phyloP scores from a whole-genome alignment of 2,329 filamentous ascomycete species.

The Penicillium sp. region DNA sequence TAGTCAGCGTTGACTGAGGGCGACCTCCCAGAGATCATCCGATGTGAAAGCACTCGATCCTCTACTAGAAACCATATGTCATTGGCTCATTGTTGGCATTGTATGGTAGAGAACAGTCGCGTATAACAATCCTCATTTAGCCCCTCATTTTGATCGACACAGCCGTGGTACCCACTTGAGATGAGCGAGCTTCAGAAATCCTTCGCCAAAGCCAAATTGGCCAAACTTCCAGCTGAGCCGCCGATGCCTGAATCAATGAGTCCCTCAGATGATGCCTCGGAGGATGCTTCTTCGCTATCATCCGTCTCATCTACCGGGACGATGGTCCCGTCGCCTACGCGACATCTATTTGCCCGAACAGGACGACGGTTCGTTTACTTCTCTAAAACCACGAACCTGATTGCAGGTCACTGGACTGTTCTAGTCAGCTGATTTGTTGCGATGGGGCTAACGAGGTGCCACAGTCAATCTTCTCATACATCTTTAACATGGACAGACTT shows the following conservation, averaged over 20 bases:
- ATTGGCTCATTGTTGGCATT: too few species aligned
- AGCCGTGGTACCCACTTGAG: conserved; percentile 4
- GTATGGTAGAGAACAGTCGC: not conserved
- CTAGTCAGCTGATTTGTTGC: too few species aligned
- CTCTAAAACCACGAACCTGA: not conserved
- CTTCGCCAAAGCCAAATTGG: conserved; percentile 74
- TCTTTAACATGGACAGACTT: conserved; percentile 83
- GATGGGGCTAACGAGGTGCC: conserved; percentile 8
- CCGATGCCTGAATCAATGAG: conserved; percentile 47
- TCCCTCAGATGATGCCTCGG: conserved; percentile 27
- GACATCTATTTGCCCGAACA: conserved; percentile 70
- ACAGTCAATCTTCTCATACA: conserved; percentile 50
- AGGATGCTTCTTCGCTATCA: conserved; percentile 71
- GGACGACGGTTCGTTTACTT: conserved; percentile 55
- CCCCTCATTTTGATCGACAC: conserved; percentile 3
- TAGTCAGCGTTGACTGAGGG: not conserved
- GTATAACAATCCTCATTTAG: not conserved
- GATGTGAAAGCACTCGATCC: not conserved
- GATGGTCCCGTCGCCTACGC: conserved; percentile 74
- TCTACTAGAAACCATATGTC: not conserved
- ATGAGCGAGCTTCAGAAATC: conserved; percentile 83
- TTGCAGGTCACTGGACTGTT: not conserved
- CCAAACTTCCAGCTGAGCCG: conserved; percentile 59
- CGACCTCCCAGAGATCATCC: not conserved
- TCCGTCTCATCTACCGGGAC: conserved; percentile 93